A percentile compares a stretch with the other conserved stretches of the same genome.
These are phyloP conservation scores for Hamiltosporidium magnivora DNA, from an alignment of 371 early-diverging fungal genomes.

Conservation along the genomic window DNA sequence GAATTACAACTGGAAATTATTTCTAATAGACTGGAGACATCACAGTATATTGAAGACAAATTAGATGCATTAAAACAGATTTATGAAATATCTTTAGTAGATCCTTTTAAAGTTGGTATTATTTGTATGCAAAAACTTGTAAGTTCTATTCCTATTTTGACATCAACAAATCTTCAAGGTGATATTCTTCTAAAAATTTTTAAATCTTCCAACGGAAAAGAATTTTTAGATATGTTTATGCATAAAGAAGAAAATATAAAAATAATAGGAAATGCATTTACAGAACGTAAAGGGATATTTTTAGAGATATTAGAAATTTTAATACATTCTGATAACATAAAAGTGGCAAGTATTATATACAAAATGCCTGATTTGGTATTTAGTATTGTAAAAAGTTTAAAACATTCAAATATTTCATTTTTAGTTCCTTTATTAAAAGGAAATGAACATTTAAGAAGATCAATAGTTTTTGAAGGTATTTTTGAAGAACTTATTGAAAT, in stretches of 20 bases:
- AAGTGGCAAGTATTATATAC: background rate
- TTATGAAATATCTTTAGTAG: background rate
- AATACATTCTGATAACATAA: background rate
- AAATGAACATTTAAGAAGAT: background rate
- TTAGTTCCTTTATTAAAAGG: background rate
- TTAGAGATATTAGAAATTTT: background rate
- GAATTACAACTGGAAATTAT: too few relatives aligned
- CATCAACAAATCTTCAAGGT: background rate
- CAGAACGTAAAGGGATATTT: too few relatives aligned
- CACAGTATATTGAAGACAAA: background rate
- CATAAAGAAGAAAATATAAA: background rate
- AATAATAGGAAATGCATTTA: background rate
- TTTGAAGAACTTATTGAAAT: background rate
- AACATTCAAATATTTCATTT: background rate
- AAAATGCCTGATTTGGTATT: background rate
- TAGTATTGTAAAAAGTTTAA: background rate
- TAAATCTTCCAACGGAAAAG: background rate
- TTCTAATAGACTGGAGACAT: background rate
- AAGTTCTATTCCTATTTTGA: background rate
- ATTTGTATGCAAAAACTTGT: background rate
- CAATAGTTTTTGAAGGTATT: background rate
- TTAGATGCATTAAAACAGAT: background rate
- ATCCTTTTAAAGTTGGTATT: background rate
- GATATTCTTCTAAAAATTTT: background rate
- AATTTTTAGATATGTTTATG: slow-evolving; percentile 3